phyloP scores from a whole-genome alignment of 2,329 filamentous ascomycete genomes.

The Graphilbum ipis-grandicollis region DNA sequence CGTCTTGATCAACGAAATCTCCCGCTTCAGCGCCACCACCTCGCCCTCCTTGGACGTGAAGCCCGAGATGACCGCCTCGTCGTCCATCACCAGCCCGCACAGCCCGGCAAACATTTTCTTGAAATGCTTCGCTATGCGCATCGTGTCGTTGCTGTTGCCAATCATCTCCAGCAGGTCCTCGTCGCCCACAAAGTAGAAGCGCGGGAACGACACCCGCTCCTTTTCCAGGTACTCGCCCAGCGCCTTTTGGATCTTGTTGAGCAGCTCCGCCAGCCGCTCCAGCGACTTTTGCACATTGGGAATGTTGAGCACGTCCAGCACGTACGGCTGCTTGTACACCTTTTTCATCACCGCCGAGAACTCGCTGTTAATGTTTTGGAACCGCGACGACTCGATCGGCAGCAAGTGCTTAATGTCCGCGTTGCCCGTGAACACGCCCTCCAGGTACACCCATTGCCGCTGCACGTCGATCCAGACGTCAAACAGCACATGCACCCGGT shows the following conservation, averaged over 20 bases:
- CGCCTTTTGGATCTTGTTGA: conserved; percentile 99
- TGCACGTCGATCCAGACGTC: conserved; percentile 99
- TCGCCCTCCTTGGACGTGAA: conserved; percentile 95
- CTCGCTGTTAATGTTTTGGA: conserved; percentile 98
- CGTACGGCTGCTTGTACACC: conserved; percentile 88
- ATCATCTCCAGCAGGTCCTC: conserved; percentile 98
- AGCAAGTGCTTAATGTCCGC: conserved; percentile 97
- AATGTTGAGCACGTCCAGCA: conserved; percentile 91
- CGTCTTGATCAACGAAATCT: conserved; percentile 82
- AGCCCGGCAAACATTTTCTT: conserved; percentile 99
- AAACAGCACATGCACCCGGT: conserved; percentile 90
- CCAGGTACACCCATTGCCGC: conserved; percentile 97
- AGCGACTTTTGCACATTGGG: conserved; percentile 90
- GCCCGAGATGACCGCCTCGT: conserved; percentile 75
- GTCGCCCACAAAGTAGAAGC: conserved; percentile 99
- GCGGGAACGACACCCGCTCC: conserved; percentile 90
- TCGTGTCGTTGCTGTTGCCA: conserved; percentile 93
- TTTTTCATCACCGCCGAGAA: conserved; percentile 99
- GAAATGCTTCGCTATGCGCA: conserved; percentile 95
- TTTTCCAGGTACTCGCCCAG: conserved; percentile 96
- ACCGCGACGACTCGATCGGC: conserved; percentile 88
- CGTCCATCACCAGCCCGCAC: conserved; percentile 77
- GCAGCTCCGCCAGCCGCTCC: conserved; percentile 84
- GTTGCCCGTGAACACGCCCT: conserved; percentile 97
- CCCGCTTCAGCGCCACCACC: conserved; percentile 68